Conservation (phyloP, 2,329 filamentous ascomycete genomes). For the Colletotrichum chrysophilum region DNA sequence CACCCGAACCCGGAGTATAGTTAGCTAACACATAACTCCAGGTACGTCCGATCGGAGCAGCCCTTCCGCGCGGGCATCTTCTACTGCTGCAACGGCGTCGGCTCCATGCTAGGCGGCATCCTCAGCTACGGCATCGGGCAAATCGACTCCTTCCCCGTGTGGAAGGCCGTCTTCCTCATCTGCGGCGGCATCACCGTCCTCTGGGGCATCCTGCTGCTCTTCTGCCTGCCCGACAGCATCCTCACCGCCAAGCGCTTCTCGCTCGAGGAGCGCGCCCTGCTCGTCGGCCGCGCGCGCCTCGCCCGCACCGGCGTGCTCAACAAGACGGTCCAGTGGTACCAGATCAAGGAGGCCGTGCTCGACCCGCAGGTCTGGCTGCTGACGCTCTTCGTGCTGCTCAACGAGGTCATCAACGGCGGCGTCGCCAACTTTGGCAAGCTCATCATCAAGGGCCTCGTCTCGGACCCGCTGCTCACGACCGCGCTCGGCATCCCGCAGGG, state of each 20-base stretch:
- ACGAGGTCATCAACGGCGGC: slow-evolving; percentile 52
- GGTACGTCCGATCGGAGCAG: slow-evolving; percentile 50
- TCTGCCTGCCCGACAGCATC: slow-evolving; percentile 66
- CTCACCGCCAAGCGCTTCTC: slow-evolving; percentile 67
- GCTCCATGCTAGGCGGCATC: slow-evolving; percentile 65
- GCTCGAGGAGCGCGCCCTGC: slow-evolving; percentile 58
- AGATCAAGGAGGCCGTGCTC: slow-evolving; percentile 50
- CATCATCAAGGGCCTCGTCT: slow-evolving; percentile 37
- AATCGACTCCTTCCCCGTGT: slow-evolving; percentile 54
- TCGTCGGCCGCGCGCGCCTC: slow-evolving; percentile 57
- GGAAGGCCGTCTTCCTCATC: slow-evolving; percentile 66
- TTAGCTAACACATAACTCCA: not conserved
- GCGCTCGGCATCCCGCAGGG: slow-evolving; percentile 60
- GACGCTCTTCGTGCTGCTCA: slow-evolving; percentile 53
- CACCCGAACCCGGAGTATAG: not conserved
- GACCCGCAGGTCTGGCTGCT: slow-evolving; percentile 67
- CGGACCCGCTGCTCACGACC: slow-evolving; percentile 43
- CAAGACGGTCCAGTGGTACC: slow-evolving; percentile 49
- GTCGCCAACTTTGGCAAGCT: slow-evolving; percentile 38
- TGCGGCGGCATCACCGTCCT: slow-evolving; percentile 59
- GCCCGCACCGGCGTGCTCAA: slow-evolving; percentile 53
- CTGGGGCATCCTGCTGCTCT: slow-evolving; percentile 62
- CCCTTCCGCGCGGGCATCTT: slow-evolving; percentile 48
- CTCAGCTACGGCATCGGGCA: slow-evolving; percentile 66
- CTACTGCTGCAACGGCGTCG: slow-evolving; percentile 54